Evolutionary conservation across 352 stramenopile species (phyloP), one percentile per base, ranked within the genome.

Genomic region (Poterioochromonas sp.): DNA sequence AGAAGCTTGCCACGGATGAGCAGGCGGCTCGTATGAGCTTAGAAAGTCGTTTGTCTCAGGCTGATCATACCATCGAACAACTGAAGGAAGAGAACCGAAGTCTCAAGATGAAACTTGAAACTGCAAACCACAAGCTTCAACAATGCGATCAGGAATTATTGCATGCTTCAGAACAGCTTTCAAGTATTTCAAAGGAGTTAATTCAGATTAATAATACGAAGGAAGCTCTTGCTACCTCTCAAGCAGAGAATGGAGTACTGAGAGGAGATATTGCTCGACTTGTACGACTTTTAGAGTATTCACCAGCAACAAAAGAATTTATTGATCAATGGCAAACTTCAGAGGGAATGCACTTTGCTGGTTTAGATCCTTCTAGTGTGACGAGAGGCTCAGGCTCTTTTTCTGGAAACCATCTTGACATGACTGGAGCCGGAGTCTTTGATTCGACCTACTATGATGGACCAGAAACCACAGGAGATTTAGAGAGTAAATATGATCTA

Each of bases 101-200:
- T n/a, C 70, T 68, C 2, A n/a, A 29, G 15, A 5, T 12, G 20
- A 41, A 78, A 22, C 15, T 78, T 3, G 71, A 78, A 26, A 69
- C 43, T 22, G 47, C 41, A n/a, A 3, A 64, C 1, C 18, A 22
- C 5, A 64, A 49, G 26, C 18, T 78, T 5, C 5, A 39, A 1
- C 71, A 78, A 53, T 78, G 71, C 32, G 71, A 78, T 53, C 11
- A 37, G 32, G 71, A 78, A 29, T 53, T 78, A 37, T 8, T 39
- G 18, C 71, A 78, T 37, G 71, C 71, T n/a, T 63, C 71, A 15
- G 43, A 78, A 53, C 71, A 78, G 51, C 34, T 78, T 22, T 58
- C 71, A n/a, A 20, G 1, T 51, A 34, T 78, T 15, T 39, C 49
- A 37, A 12, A 49, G 15, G 71, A 78, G 32, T 40, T 78, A 34